Base-by-base conservation (phyloP, 768 basidiomycete species). In the Sarcodon aspratus region DNA sequence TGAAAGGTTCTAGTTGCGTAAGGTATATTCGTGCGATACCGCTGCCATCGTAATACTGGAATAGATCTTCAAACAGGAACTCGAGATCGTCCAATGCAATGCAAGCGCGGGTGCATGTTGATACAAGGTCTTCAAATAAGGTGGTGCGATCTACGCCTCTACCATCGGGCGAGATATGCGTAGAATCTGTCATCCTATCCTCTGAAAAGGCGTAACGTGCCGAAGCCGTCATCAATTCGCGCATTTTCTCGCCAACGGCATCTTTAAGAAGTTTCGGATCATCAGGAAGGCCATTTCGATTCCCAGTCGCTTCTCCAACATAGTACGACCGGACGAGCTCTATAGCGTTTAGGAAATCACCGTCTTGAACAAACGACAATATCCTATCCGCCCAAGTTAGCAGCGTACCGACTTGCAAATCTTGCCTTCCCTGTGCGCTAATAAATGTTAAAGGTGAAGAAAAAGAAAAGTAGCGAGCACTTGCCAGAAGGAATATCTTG, bases 371-470 rank as follows among this genome's bases (percentile, higher is more conserved):
- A 43, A 83, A 76, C 0, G 79, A 72, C 40, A 99, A 69, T 18
- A 98, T 82, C 40, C 85, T 80, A 62, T 99, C 96, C 6, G 95
- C 91, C 96, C 96, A 99, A 1, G 91, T 90, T 32, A 93, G 69
- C 17, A 98, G 70, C 2, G 85, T 88, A 27, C 92, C 96, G 3
- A 86, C 91, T 59, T 76, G 73, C 1, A 97, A 53, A 44, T 77
- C 76, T 49, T 80, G 70, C 46, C 73, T 72, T 44, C 78, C 76
- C 90, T 87, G 54, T n/a, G 47, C n/a, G 17, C 48, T 45, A 48
- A 42, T 55, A 40, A 54, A 43, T 10, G 10, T 47, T 33, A 48
- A 36, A 52, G 21, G 21, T 33, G 36, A 31, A 32, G 31, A 18
- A 13, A 33, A 36, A 18, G 27, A 12, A 48, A 6, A 46, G 40